These are phyloP conservation scores for Olyra latifolia DNA, from an alignment of 176 grass and related monocot genomes.

Conservation along the genomic window DNA sequence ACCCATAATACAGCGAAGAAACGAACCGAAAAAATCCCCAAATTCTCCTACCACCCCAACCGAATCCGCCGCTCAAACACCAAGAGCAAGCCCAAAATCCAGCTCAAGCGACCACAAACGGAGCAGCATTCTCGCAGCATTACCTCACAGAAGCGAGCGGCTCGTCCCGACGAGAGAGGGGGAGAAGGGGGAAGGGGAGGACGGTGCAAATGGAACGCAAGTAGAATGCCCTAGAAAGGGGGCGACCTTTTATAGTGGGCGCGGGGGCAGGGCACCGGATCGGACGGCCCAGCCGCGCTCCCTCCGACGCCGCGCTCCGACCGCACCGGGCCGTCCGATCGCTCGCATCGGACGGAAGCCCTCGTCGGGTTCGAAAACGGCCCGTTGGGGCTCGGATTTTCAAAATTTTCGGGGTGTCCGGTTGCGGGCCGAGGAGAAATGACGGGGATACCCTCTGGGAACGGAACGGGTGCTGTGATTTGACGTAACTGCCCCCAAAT, in stretches of 20 bases:
- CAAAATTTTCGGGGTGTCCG: slow-evolving; percentile 43
- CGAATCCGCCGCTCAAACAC: background rate
- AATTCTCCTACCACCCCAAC: background rate
- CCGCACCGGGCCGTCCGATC: slow-evolving; percentile 45
- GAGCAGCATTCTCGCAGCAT: background rate
- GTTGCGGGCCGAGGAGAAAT: background rate
- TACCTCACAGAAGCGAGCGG: slow-evolving; percentile 28
- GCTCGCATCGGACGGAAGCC: slow-evolving; percentile 37
- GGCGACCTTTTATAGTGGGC: slow-evolving; percentile 48
- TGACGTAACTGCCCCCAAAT: slow-evolving; percentile 13
- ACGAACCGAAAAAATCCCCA: background rate
- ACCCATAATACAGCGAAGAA: background rate
- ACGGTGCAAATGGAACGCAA: background rate
- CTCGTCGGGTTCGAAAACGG: slow-evolving; percentile 35
- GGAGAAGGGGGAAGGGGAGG: background rate
- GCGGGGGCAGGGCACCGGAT: slow-evolving; percentile 38
- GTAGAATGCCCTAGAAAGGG: slow-evolving; percentile 24
- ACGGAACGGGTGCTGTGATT: background rate
- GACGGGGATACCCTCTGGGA: slow-evolving; percentile 23
- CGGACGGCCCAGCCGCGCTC: slow-evolving; percentile 56
- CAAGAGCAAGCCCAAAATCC: background rate
- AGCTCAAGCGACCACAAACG: background rate
- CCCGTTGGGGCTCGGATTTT: slow-evolving; percentile 52
- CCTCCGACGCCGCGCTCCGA: slow-evolving; percentile 43
- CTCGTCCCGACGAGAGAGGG: background rate